Evolutionary conservation across 1,284 basidiomycete species (phyloP).

Genomic region (Rhodotorula sp.): DNA sequence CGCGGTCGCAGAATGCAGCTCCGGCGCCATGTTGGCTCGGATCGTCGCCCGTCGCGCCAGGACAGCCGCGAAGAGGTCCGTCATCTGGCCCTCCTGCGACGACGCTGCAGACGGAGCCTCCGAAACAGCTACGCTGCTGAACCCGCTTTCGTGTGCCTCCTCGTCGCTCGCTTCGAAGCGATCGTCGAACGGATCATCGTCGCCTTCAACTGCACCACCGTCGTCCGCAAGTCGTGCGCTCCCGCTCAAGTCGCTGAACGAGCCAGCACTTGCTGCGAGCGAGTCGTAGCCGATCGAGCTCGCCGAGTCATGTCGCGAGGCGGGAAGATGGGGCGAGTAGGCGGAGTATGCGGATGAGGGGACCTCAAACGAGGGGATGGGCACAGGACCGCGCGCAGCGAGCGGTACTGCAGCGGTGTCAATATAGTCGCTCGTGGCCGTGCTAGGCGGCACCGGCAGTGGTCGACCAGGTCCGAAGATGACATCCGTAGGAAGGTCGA

Average conservation of each 20-base stretch:
- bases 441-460: neutral
- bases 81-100: neutral
- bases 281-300: neutral
- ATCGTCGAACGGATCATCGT: no score
- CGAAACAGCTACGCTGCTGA: neutral
- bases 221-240: neutral
- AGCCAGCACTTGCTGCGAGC: neutral
- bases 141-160: neutral
- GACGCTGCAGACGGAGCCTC: neutral
- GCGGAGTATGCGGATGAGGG: neutral
- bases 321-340: neutral
- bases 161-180: neutral
- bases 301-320: neutral
- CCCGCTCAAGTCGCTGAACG: neutral
- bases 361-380: neutral
- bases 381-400: no score
- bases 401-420: no score
- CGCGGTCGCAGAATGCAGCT: neutral
- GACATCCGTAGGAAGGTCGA: constrained; percentile 12
- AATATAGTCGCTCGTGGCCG: no score
- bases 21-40: neutral
- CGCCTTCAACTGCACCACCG: no score
- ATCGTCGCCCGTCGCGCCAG: neutral
- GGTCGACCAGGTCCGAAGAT: constrained; percentile 24
- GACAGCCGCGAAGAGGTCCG: neutral